These are phyloP conservation scores for Glonium stellatum DNA, from an alignment of 495 filamentous ascomycete species.

Conservation along the genomic window DNA sequence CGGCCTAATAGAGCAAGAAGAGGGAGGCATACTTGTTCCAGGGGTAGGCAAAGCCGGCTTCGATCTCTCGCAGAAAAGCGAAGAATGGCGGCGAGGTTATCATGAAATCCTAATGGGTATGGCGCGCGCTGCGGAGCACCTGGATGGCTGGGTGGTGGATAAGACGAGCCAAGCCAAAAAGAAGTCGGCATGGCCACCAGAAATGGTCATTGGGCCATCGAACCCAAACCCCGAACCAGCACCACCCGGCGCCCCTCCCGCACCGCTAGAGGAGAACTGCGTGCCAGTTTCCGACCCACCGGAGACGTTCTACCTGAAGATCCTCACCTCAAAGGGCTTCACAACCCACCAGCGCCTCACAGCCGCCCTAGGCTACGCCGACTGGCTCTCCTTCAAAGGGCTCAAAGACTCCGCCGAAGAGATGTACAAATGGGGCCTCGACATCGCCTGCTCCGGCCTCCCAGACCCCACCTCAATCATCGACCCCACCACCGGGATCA, in stretches of 20 bases:
- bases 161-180: slow-evolving; percentile 44
- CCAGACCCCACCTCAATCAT: slow-evolving; percentile 43
- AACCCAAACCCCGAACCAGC: slow-evolving; percentile 73
- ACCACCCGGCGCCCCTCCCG: slow-evolving; percentile 47
- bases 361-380: slow-evolving; percentile 72
- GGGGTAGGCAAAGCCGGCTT: slow-evolving; percentile 53
- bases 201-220: slow-evolving; percentile 69
- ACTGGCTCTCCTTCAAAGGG: slow-evolving; percentile 74
- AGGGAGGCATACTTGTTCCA: slow-evolving; percentile 49
- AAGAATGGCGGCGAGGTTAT: slow-evolving; percentile 78
- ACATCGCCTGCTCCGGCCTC: slow-evolving; percentile 53
- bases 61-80: slow-evolving; percentile 66
- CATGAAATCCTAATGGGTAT: slow-evolving; percentile 69
- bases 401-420: slow-evolving; percentile 52
- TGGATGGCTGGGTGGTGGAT: slow-evolving; percentile 71
- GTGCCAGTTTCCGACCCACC: slow-evolving; percentile 56
- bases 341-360: slow-evolving; percentile 64
- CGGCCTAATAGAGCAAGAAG: slow-evolving; percentile 49
- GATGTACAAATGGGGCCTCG: slow-evolving; percentile 65
- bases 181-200: slow-evolving; percentile 53
- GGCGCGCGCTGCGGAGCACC: slow-evolving; percentile 67
- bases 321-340: slow-evolving; percentile 71
- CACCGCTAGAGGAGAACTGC: slow-evolving; percentile 62
- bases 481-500: slow-evolving; percentile 53
- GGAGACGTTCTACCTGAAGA: slow-evolving; percentile 66